phyloP scores from a whole-genome alignment of 139 green algal genomes.

The Tetratostichococcus sp. region DNA sequence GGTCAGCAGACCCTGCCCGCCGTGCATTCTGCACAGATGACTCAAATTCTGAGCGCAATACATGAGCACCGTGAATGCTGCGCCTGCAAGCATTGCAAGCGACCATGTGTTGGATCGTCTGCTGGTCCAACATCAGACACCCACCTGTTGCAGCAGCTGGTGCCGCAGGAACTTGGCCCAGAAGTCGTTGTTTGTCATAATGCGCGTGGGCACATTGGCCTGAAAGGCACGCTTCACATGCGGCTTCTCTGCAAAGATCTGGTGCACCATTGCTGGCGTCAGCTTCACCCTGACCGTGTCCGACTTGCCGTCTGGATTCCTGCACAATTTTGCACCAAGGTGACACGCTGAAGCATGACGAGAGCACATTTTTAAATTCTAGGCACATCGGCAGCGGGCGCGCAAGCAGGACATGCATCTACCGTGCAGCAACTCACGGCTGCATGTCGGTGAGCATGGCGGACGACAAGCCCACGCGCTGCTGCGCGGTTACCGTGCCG shows the following conservation, averaged over 20 bases:
- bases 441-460: constrained; percentile 35
- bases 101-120: no score
- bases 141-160: constrained; percentile 20
- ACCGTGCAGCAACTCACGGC: no score
- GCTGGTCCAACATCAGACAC: no score
- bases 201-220: constrained; percentile 33
- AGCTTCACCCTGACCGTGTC: constrained; percentile 39
- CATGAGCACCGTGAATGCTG: no score
- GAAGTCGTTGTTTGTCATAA: constrained; percentile 26
- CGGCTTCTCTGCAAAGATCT: constrained; percentile 46
- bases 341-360: no score
- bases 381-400: no score
- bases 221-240: constrained; percentile 46
- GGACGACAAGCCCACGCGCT: constrained; percentile 33
- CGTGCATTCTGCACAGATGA: not conserved
- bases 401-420: no score
- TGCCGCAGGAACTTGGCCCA: constrained; percentile 49
- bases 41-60: no score
- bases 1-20: not conserved
- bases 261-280: constrained; percentile 24
- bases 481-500: not conserved
- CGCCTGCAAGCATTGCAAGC: no score
- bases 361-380: no score
- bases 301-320: constrained; percentile 25
- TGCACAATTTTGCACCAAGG: not conserved